Percentiles rank a stretch among this genome's conserved stretches.
Evolutionary conservation across 2,329 filamentous ascomycete species (phyloP).

Genomic region (Penicillium sp.): DNA sequence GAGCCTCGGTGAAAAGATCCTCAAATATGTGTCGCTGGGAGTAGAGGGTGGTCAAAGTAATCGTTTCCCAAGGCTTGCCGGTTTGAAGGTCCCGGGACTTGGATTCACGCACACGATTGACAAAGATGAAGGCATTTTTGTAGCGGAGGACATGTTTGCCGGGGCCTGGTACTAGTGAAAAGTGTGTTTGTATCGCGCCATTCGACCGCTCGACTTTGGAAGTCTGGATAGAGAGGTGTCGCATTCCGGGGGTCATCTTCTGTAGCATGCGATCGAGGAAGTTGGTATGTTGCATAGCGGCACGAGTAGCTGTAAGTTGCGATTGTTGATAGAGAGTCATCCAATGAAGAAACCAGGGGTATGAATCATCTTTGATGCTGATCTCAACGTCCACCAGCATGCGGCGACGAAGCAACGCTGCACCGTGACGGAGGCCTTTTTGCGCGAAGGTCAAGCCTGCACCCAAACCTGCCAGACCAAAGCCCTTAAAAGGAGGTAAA

Average conservation of each 20-base stretch:
- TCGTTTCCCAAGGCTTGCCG: slow-evolving; percentile 90
- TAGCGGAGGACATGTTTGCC: slow-evolving; percentile 88
- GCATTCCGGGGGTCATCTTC: slow-evolving; percentile 63
- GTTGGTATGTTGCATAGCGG: slow-evolving; percentile 45
- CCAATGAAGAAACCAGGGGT: slow-evolving; percentile 93
- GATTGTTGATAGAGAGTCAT: slow-evolving; percentile 78
- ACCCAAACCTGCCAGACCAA: slow-evolving; percentile 88
- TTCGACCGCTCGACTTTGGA: slow-evolving; percentile 65
- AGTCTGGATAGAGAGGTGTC: slow-evolving; percentile 68
- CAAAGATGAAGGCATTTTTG: slow-evolving; percentile 81
- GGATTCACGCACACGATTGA: slow-evolving; percentile 82
- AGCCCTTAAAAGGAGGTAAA: slow-evolving; percentile 58
- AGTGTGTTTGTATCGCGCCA: slow-evolving; percentile 75
- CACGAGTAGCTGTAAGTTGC: slow-evolving; percentile 60
- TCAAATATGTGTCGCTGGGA: slow-evolving; percentile 87
- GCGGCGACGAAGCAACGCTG: slow-evolving; percentile 76
- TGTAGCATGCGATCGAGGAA: slow-evolving; percentile 59
- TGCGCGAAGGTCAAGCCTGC: slow-evolving; percentile 80
- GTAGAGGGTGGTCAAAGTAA: slow-evolving; percentile 91
- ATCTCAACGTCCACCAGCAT: slow-evolving; percentile 96
- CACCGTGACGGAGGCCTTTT: slow-evolving; percentile 72
- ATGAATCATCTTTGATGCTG: slow-evolving; percentile 88
- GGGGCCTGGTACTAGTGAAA: slow-evolving; percentile 87
- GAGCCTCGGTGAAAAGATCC: slow-evolving; percentile 84
- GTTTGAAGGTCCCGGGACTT: slow-evolving; percentile 78